Percentiles rank a stretch among this genome's conserved stretches.
Conservation (phyloP, 164 flowering plant species). For the Piper longum region DNA sequence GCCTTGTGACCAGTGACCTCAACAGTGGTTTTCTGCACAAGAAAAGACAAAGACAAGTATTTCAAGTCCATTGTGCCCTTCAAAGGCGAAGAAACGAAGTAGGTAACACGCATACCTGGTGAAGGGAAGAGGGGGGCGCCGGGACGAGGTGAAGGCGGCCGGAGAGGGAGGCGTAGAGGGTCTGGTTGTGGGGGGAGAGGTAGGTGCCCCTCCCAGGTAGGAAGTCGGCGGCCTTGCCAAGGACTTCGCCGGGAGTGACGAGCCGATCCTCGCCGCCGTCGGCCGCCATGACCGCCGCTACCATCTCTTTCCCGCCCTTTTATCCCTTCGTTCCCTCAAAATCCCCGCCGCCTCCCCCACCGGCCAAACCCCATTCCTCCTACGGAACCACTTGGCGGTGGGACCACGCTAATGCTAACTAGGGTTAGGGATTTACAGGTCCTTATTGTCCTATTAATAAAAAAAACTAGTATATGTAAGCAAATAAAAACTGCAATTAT, state of each 20-base stretch:
- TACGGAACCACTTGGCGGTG: too few species aligned
- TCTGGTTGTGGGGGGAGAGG: constrained; percentile 28
- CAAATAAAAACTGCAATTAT: too few species aligned
- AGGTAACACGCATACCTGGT: constrained; percentile 31
- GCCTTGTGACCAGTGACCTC: constrained; percentile 80
- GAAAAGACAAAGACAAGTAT: neutral
- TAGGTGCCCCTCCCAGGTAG: constrained; percentile 65
- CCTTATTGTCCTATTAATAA: too few species aligned
- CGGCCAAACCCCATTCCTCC: too few species aligned
- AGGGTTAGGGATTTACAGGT: too few species aligned
- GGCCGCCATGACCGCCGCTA: neutral
- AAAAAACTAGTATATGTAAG: too few species aligned
- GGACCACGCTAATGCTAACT: too few species aligned
- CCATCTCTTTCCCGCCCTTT: neutral
- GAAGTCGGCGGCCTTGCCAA: constrained; percentile 43
- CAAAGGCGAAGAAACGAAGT: neutral
- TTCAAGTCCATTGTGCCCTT: neutral
- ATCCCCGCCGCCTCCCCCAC: too few species aligned
- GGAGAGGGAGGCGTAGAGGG: constrained; percentile 66
- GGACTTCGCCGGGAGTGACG: constrained; percentile 76
- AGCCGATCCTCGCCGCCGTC: constrained; percentile 11
- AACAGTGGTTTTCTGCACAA: constrained; percentile 53
- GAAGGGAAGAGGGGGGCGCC: constrained; percentile 40
- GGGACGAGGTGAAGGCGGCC: constrained; percentile 42
- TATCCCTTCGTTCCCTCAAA: too few species aligned